Percentiles rank a stretch among this genome's conserved stretches.
Conservation (phyloP, 1,284 basidiomycete genomes). For the Apiotrichum veenhuisii region DNA sequence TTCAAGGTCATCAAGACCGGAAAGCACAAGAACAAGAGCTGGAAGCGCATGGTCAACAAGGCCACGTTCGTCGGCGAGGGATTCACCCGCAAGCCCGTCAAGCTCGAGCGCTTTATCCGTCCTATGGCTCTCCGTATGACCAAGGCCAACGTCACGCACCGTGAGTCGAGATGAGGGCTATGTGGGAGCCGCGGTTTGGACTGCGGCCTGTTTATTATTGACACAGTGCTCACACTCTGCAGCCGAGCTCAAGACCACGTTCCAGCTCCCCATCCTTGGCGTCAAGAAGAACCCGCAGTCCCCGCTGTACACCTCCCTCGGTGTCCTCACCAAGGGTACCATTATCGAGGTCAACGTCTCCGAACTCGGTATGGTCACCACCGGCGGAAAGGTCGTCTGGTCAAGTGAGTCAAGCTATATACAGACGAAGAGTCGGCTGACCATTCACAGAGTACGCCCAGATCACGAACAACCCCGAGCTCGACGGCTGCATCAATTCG, state of each 20-base stretch:
- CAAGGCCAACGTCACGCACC: slow-evolving; percentile 98
- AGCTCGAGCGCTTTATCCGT: slow-evolving; percentile 96
- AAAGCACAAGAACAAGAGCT: slow-evolving; percentile 92
- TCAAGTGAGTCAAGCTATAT: slow-evolving; percentile 54
- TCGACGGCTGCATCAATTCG: slow-evolving; percentile 94
- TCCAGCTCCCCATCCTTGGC: slow-evolving; percentile 95
- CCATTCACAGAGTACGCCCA: slow-evolving; percentile 81
- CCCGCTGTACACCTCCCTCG: slow-evolving; percentile 84
- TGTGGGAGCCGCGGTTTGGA: neutral
- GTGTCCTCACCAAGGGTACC: slow-evolving; percentile 97
- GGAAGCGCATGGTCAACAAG: slow-evolving; percentile 99
- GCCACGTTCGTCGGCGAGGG: slow-evolving; percentile 98
- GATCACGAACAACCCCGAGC: slow-evolving; percentile 93
- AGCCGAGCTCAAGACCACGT: slow-evolving; percentile 97
- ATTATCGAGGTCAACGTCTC: slow-evolving; percentile 98
- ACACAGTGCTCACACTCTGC: slow-evolving; percentile 15
- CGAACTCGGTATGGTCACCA: slow-evolving; percentile 97
- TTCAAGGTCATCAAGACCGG: slow-evolving; percentile 99
- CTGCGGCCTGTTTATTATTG: too few relatives aligned
- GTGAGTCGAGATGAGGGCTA: slow-evolving; percentile 60
- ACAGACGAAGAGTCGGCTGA: too few relatives aligned
- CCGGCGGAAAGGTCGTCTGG: slow-evolving; percentile 83
- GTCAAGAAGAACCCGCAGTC: slow-evolving; percentile 99
- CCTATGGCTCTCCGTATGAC: slow-evolving; percentile 97
- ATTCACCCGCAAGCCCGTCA: slow-evolving; percentile 97